These are phyloP conservation scores for Trypanosoma scelopori DNA, from an alignment of 208 protist genomes.

Conservation along the genomic window DNA sequence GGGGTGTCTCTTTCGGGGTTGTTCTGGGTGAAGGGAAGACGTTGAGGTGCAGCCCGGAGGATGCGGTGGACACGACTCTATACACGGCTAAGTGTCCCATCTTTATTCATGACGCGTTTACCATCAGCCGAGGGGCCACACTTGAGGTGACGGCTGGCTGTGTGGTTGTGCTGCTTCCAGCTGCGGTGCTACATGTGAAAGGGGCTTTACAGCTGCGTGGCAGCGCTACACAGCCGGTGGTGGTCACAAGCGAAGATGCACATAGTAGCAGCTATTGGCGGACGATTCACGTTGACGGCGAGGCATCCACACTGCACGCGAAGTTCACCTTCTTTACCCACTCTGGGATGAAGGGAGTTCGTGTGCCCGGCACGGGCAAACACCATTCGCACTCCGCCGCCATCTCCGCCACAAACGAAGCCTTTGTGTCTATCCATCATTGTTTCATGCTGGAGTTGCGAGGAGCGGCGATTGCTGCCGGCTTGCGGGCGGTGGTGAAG, in stretches of 20 bases:
- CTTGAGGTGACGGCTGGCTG: constrained; percentile 26
- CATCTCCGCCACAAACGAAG: constrained; percentile 20
- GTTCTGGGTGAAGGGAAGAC: not conserved
- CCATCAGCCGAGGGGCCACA: not conserved
- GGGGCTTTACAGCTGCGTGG: constrained; percentile 21
- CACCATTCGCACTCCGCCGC: constrained; percentile 34
- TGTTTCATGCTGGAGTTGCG: constrained; percentile 19
- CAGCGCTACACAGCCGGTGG: constrained; percentile 15
- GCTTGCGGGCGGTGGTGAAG: constrained; percentile 2
- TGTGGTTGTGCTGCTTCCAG: constrained; percentile 18
- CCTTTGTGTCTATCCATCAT: constrained; percentile 11
- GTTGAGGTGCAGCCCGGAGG: not conserved
- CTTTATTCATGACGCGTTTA: constrained; percentile 15
- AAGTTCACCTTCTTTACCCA: constrained; percentile 23
- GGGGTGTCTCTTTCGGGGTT: not conserved
- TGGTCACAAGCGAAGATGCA: constrained; percentile 15
- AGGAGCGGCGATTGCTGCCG: constrained; percentile 32
- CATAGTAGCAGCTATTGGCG: constrained; percentile 12
- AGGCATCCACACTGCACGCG: not conserved
- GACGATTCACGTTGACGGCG: constrained; percentile 24
- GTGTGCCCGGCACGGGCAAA: constrained; percentile 19
- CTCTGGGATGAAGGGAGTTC: constrained; percentile 12
- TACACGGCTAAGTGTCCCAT: constrained; percentile 12
- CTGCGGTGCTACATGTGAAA: not conserved
- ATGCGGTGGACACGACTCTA: not conserved